Evolutionary conservation across 306 rosid species (phyloP).

Genomic region (Acmispon strigosus): DNA sequence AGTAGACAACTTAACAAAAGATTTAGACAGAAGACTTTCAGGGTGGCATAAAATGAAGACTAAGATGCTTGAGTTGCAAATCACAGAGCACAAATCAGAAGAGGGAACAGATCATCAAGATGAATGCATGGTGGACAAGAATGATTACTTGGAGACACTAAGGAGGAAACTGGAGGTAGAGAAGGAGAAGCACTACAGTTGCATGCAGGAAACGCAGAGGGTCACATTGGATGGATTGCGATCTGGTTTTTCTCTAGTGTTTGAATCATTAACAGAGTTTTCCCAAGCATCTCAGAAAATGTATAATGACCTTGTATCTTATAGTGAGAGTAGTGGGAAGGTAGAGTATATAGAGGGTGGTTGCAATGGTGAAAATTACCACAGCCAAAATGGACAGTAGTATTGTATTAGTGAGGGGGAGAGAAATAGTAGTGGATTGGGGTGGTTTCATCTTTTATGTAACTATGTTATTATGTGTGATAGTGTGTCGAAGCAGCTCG

Average conservation of each 20-base stretch:
- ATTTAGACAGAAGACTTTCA: conserved; percentile 44
- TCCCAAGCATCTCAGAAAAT: conserved; percentile 67
- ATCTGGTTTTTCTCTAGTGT: conserved; percentile 67
- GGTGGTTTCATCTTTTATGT: conserved; percentile 30
- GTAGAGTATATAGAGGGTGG: conserved; percentile 48
- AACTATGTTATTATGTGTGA: conserved; percentile 29
- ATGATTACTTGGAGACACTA: conserved; percentile 56
- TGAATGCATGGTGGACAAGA: conserved; percentile 51
- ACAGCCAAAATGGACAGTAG: conserved; percentile 23
- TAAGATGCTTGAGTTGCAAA: conserved; percentile 53
- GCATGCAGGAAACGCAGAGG: conserved; percentile 72
- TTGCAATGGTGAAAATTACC: conserved; percentile 32
- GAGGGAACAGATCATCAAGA: conserved; percentile 27
- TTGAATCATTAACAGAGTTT: conserved; percentile 70
- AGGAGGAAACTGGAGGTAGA: conserved; percentile 58
- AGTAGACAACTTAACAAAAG: conserved; percentile 62
- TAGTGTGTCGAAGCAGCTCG: conserved; percentile 75
- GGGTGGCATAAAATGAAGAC: conserved; percentile 48
- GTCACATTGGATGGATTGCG: conserved; percentile 72
- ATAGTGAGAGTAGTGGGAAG: conserved; percentile 47
- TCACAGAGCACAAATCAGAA: conserved; percentile 37
- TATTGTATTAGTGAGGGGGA: background rate
- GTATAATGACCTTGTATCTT: conserved; percentile 58
- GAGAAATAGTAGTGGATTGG: conserved; percentile 7
- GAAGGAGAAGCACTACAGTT: conserved; percentile 66